Conservation (phyloP, 2,329 filamentous ascomycete genomes). For the Pyrenochaeta sp. region DNA sequence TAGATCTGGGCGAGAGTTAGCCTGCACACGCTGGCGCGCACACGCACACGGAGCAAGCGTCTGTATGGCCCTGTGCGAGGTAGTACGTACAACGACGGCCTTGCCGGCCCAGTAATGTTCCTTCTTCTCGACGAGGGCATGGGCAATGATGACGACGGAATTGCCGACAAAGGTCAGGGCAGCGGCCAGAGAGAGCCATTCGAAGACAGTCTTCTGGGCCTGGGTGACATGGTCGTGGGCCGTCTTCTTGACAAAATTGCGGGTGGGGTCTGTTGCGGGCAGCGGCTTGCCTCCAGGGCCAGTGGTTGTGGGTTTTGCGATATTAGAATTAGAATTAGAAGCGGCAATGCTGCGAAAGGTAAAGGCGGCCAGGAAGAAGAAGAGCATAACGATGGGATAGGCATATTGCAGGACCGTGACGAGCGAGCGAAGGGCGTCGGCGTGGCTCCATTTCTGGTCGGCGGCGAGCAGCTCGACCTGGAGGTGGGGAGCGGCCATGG, state of each 20-base stretch:
- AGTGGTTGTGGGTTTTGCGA: constrained; percentile 60
- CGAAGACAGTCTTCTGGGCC: constrained; percentile 76
- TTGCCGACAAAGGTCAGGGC: constrained; percentile 80
- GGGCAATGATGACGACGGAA: constrained; percentile 75
- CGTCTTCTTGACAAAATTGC: constrained; percentile 56
- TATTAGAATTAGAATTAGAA: constrained; percentile 55
- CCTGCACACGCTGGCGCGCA: constrained; percentile 22
- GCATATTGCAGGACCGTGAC: constrained; percentile 60
- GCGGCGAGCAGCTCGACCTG: constrained; percentile 17
- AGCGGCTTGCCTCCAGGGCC: constrained; percentile 92
- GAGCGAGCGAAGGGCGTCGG: constrained; percentile 23
- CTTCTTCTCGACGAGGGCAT: constrained; percentile 72
- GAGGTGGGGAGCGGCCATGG: constrained; percentile 28
- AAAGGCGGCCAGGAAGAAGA: constrained; percentile 71
- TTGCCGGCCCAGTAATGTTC: constrained; percentile 85
- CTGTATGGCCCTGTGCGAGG: no score
- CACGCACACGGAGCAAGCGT: no score
- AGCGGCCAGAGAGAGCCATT: constrained; percentile 75
- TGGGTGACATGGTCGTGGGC: constrained; percentile 67
- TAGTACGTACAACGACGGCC: constrained; percentile 72
- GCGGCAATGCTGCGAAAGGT: constrained; percentile 67
- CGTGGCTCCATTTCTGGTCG: constrained; percentile 27
- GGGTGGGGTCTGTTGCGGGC: constrained; percentile 66
- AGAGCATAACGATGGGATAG: constrained; percentile 70
- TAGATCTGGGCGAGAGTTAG: constrained; percentile 71